Base-by-base conservation (phyloP, 2,329 filamentous ascomycete species). In the Botrytis fragariae region DNA sequence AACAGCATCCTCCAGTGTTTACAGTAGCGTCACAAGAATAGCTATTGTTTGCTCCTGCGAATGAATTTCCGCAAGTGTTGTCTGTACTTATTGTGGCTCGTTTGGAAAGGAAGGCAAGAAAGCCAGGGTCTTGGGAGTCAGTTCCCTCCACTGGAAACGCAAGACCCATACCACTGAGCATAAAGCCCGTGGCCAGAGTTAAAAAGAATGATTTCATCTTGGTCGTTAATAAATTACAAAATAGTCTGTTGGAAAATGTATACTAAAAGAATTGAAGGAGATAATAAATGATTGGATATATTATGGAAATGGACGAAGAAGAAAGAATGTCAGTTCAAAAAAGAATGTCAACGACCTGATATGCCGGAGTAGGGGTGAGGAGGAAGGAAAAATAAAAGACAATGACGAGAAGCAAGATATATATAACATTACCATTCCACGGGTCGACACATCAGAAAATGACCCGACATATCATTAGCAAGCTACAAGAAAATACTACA, bases 1-100 rank as follows among this genome's bases (percentile, higher is more conserved):
- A 81, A 69, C 80, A 82, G 73, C 80, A 82, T 14, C 75, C 39
- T 32, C 79, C 80, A 18, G 48, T 42, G 48, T 75, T 77, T 54
- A 73, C 68, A 18, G 68, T 72, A 2, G 75, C 71, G 65, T 67
- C 68, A 71, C 80, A 81, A n/a, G 76, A 77, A 62, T 79, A 76
- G 25, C 75, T 74, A n/a, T 76, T 75, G 20, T 76, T 73, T 1
- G 29, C 42, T 25, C 70, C 72, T 12, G 65, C 72, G 25, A 65
- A 62, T 12, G 32, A 45, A n/a, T 69, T 63, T 44, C 76, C 78
- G 44, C 78, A 79, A 22, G 74, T 76, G 35, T 75, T 74, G 35
- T 77, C 75, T 35, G 74, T 73, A 57, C 75, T 75, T n/a, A 29
- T 42, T 39, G 61, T 63, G 35, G 65, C 64, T 32, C 72, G 63